Percentiles rank a stretch among this genome's conserved stretches.
Evolutionary conservation across 495 filamentous ascomycete species (phyloP).

Genomic region (Penicillium paradoxum): DNA sequence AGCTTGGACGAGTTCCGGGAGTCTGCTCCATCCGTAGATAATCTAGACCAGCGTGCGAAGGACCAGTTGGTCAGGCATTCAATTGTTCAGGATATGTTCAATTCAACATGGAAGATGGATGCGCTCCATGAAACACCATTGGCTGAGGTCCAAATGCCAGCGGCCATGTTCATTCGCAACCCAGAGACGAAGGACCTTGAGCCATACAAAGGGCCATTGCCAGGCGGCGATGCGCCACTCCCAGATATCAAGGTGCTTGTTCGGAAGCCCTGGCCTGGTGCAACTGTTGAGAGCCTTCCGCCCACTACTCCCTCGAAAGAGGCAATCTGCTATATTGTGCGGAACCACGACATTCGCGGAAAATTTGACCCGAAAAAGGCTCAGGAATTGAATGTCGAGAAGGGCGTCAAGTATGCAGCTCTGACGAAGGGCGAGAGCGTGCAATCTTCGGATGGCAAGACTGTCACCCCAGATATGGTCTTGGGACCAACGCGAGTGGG

Average conservation of each 20-base stretch:
- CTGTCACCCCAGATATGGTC: slow-evolving; percentile 62
- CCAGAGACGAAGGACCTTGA: slow-evolving; percentile 58
- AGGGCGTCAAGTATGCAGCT: slow-evolving; percentile 48
- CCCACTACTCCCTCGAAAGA: slow-evolving; percentile 55
- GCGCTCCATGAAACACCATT: slow-evolving; percentile 59
- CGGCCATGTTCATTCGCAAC: slow-evolving; percentile 65
- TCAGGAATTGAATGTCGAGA: slow-evolving; percentile 50
- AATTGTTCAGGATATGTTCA: slow-evolving; percentile 75
- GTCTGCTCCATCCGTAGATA: slow-evolving; percentile 12
- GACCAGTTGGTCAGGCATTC: slow-evolving; percentile 51
- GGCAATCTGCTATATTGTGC: slow-evolving; percentile 81
- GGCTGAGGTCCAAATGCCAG: slow-evolving; percentile 59
- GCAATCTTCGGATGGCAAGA: slow-evolving; percentile 48
- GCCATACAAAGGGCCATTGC: slow-evolving; percentile 60
- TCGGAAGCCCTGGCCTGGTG: slow-evolving; percentile 78
- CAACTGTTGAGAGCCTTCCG: slow-evolving; percentile 58
- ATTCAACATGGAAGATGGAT: slow-evolving; percentile 70
- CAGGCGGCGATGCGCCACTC: slow-evolving; percentile 42
- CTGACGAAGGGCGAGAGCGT: slow-evolving; percentile 53
- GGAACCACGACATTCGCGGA: slow-evolving; percentile 66
- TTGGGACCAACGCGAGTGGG: slow-evolving; percentile 50
- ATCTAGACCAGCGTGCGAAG: slow-evolving; percentile 24
- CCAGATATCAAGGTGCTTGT: slow-evolving; percentile 70
- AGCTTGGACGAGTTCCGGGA: slow-evolving; percentile 54
- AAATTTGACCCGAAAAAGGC: slow-evolving; percentile 71